These are phyloP conservation scores for Ascochyta rabiei DNA, from an alignment of 2,329 filamentous ascomycete species.

Conservation along the genomic window DNA sequence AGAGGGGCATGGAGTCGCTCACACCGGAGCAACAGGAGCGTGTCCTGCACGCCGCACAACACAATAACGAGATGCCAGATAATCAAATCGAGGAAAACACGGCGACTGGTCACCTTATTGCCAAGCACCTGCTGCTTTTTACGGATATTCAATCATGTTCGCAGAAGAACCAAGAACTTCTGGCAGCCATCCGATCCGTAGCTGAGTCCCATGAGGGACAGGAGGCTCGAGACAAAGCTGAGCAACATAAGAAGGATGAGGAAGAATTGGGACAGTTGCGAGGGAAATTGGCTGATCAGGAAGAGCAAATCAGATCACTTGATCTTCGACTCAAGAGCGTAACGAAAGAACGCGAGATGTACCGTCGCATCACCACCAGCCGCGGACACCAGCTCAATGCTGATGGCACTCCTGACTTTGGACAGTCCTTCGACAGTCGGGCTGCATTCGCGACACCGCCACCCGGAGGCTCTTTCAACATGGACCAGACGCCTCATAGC, in stretches of 20 bases:
- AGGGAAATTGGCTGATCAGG: conserved; percentile 75
- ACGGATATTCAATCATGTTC: conserved; percentile 84
- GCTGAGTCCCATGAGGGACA: conserved; percentile 90
- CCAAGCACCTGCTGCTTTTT: conserved; percentile 86
- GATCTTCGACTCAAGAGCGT: conserved; percentile 88
- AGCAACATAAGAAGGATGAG: conserved; percentile 61
- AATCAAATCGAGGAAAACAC: conserved; percentile 70
- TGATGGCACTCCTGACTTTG: conserved; percentile 35
- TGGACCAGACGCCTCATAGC: conserved; percentile 56
- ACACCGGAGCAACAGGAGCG: conserved; percentile 74
- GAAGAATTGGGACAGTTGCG: conserved; percentile 76
- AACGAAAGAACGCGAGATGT: conserved; percentile 95
- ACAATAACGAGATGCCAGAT: conserved; percentile 75
- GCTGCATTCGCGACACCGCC: conserved; percentile 50
- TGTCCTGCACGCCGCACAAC: conserved; percentile 69
- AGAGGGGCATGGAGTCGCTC: conserved; percentile 77
- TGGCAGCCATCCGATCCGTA: conserved; percentile 81
- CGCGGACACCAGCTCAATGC: conserved; percentile 65
- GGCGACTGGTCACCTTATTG: conserved; percentile 87
- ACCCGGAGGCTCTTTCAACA: conserved; percentile 43
- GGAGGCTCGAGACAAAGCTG: conserved; percentile 71
- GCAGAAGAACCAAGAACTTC: conserved; percentile 82
- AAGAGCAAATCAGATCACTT: conserved; percentile 84
- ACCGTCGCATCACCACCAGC: conserved; percentile 89
- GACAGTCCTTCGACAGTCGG: conserved; percentile 26